phyloP scores from a whole-genome alignment of 257 asterid genomes.

The Solanum piurae region DNA sequence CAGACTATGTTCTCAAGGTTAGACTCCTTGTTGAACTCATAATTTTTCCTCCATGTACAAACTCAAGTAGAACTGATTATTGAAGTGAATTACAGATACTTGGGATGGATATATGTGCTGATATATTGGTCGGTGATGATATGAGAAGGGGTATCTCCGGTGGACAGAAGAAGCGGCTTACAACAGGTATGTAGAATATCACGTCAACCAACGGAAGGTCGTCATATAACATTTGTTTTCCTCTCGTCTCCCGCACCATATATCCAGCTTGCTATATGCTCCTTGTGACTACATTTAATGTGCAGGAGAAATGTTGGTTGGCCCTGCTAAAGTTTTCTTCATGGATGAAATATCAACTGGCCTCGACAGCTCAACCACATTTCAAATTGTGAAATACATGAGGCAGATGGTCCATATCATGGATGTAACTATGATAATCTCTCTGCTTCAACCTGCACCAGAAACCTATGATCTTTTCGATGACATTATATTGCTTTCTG shows the following conservation, averaged over 20 bases:
- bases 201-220: not conserved
- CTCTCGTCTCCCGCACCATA: not conserved
- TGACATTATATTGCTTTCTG: slow-evolving; percentile 74
- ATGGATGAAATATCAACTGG: slow-evolving; percentile 99
- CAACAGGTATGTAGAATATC: slow-evolving; percentile 47
- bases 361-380: slow-evolving; percentile 91
- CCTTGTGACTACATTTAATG: not conserved
- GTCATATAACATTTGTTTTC: not conserved
- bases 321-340: slow-evolving; percentile 90
- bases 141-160: slow-evolving; percentile 97
- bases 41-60: not conserved
- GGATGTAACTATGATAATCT: slow-evolving; percentile 85
- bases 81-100: slow-evolving; percentile 45
- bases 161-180: slow-evolving; percentile 93
- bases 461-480: slow-evolving; percentile 89
- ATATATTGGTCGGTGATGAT: slow-evolving; percentile 76
- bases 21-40: not conserved
- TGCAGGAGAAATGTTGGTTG: slow-evolving; percentile 93
- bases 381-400: slow-evolving; percentile 75
- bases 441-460: slow-evolving; percentile 96
- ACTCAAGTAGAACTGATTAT: not conserved
- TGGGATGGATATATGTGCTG: slow-evolving; percentile 91
- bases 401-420: slow-evolving; percentile 87
- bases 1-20: slow-evolving; percentile 87
- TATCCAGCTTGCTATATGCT: not conserved